Evolutionary conservation across 495 filamentous ascomycete genomes (phyloP).

Genomic region (Trichoderma erinaceum): DNA sequence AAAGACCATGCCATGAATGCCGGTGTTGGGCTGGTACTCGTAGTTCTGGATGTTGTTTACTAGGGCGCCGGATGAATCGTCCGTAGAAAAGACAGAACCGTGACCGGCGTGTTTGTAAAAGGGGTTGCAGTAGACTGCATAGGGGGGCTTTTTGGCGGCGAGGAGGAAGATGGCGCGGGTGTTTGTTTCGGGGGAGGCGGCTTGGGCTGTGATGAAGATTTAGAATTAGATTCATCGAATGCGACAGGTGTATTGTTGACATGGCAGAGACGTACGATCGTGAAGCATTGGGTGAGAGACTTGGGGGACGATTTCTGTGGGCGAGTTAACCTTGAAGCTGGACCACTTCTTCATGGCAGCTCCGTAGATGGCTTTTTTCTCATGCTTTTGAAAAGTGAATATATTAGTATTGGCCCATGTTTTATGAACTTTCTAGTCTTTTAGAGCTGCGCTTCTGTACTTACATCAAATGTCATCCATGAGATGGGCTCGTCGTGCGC

Average conservation of each 20-base stretch:
- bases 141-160: conserved; percentile 67
- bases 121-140: conserved; percentile 76
- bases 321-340: conserved; percentile 67
- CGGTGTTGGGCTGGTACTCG: conserved; percentile 63
- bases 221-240: background rate
- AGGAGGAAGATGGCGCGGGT: conserved; percentile 83
- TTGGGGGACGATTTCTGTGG: conserved; percentile 71
- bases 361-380: conserved; percentile 77
- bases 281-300: conserved; percentile 62
- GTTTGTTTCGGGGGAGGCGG: conserved; percentile 61
- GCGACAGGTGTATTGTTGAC: background rate
- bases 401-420: background rate
- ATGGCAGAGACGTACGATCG: conserved; percentile 35
- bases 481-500: conserved; percentile 78
- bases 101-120: conserved; percentile 80
- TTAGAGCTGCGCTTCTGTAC: conserved; percentile 18
- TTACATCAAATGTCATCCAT: conserved; percentile 82
- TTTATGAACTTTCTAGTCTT: background rate
- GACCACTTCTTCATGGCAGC: conserved; percentile 87
- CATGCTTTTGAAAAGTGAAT: conserved; percentile 46
- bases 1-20: conserved; percentile 86
- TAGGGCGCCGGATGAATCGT: conserved; percentile 51
- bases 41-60: conserved; percentile 71
- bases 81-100: conserved; percentile 69
- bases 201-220: conserved; percentile 46